These are phyloP conservation scores for Gleditsia sinensis DNA, from an alignment of 306 rosid species.

Conservation along the genomic window DNA sequence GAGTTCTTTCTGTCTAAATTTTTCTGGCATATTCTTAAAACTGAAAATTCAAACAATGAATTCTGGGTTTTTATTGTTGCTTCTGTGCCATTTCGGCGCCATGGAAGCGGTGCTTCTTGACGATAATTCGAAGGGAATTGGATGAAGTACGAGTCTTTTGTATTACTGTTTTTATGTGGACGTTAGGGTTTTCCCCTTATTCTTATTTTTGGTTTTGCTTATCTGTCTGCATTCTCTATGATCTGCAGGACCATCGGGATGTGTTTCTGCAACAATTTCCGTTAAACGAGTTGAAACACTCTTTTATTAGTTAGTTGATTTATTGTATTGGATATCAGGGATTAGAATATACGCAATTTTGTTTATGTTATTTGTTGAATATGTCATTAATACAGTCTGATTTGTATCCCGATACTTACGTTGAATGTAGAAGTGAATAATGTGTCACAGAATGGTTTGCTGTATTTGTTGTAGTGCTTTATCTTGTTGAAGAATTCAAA, in stretches of 20 bases:
- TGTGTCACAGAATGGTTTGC: constrained; percentile 37
- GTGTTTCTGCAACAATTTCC: constrained; percentile 21
- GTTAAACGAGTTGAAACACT: background rate
- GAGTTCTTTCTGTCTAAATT: background rate
- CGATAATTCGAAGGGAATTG: constrained; percentile 18
- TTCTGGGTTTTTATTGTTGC: background rate
- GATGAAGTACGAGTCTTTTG: constrained; percentile 8
- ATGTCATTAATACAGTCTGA: constrained; percentile 9
- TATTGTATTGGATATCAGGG: constrained; percentile 28
- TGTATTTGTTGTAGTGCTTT: constrained; percentile 32
- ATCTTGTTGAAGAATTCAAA: constrained; percentile 40
- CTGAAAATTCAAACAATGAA: background rate
- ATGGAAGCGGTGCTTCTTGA: constrained; percentile 12
- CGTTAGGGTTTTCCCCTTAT: background rate
- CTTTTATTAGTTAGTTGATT: background rate
- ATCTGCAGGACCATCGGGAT: constrained; percentile 32
- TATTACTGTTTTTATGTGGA: constrained; percentile 23
- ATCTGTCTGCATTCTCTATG: constrained; percentile 25
- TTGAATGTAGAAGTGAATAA: constrained; percentile 15
- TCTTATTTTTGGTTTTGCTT: constrained; percentile 19
- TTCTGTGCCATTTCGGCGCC: constrained; percentile 3
- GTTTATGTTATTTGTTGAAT: constrained; percentile 9
- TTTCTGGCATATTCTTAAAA: background rate
- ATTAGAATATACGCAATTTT: background rate
- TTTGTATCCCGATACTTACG: constrained; percentile 4